Evolutionary conservation across 768 basidiomycete species (phyloP), one percentile per base, ranked within the genome.

Genomic region (Boletus speciosus): DNA sequence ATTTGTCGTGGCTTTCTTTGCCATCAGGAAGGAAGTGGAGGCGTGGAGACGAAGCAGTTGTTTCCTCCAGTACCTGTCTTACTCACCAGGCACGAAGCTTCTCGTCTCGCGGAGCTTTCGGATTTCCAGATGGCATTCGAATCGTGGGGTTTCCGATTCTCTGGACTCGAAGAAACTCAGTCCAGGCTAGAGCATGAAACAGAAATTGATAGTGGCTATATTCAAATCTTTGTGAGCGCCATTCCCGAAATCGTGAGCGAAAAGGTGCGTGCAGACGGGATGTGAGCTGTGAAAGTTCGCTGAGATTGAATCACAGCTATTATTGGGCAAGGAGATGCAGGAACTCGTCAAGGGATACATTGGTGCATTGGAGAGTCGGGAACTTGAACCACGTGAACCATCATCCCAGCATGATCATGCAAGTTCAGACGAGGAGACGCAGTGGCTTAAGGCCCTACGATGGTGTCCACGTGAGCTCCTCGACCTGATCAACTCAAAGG

Each of bases 401-500:
- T 43, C 49, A 27, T 58, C 57, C n/a, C 66, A 56, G 23, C 46
- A 46, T n/a, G 52, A 51, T 29, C 16, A 36, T 36, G 46, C 5
- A 32, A 57, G 36, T 40, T 23, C 37, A n/a, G 54, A 64, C 16
- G 61, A 64, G 37, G 71, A 65, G 48, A 61, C 58, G 3, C 59
- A 52, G 25, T 92, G 92, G 93, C 71, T 88, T 63, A 81, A 79
- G 64, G 85, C 83, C 42, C 68, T 95, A 38, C 82, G 90, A 25
- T 84, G 81, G 78, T 94, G 90, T 68, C 97, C 97, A n/a, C 78
- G 76, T 47, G 83, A 81, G 50, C 76, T 98, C 48, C 70, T 94
- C 14, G 90, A 94, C 35, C 72, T 99, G 58, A 77, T 93, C 61
- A 95, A 98, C 69, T 97, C 94, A 10, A 95, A 93, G 72, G 97